Evolutionary conservation across 306 rosid genomes (phyloP), one percentile per base, ranked within the genome.

Genomic region (Casuarina equisetifolia): DNA sequence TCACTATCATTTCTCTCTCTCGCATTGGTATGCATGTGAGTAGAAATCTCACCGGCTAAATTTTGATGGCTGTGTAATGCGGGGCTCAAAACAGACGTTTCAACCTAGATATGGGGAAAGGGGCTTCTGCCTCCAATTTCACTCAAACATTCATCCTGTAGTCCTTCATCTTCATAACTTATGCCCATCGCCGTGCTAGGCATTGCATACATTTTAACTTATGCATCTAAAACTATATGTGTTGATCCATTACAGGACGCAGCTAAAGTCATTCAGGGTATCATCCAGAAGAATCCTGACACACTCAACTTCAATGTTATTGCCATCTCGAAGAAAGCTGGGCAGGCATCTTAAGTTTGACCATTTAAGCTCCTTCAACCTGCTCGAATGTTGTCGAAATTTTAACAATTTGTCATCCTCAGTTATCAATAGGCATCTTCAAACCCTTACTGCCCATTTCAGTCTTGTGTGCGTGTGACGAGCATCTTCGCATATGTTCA

Each of bases 231-330:
- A 5, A 35, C 54, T 12, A 11, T 55, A 9, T 67, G 9, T 46
- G 32, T 55, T 61, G 19, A 42, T 80, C 32, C 40, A 53, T 62
- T 15, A 80, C 89, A 93, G 97, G 97, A 91, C 86, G 89, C 94
- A 48, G 94, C 96, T 36, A 82, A 80, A 81, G 90, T 89, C 53
- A 89, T 93, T 68, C 82, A 82, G 76, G 82, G 87, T 80, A 72
- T 88, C 86, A 93, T 93, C 82, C 81, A 84, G 79, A 86, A 91
- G 69, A 93, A 91, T 81, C 97, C 94, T 0, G 86, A 84, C 52
- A 91, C 97, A 19, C 86, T 77, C 77, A 84, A 85, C 62, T 93
- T 91, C 85, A 93, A 93, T 74, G 93, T 93, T 79, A 93, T 91
- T 69, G 93, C 96, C 58, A 15, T 93, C 58, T 88, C 90, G 5